Evolutionary conservation across 2,329 filamentous ascomycete genomes (phyloP).

Genomic region (Pseudopithomyces chartarum): DNA sequence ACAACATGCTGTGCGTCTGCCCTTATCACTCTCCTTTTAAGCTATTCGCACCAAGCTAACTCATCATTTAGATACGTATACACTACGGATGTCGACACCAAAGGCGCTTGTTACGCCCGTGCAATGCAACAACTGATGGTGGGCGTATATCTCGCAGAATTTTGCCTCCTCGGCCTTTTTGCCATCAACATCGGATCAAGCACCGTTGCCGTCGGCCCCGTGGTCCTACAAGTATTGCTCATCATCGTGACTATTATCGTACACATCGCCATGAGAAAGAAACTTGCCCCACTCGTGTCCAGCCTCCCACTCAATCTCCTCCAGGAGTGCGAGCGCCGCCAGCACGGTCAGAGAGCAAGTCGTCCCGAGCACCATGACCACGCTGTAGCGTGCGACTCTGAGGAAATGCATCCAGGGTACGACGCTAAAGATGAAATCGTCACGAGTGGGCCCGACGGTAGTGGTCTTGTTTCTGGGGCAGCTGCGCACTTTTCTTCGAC

Average conservation of each 20-base stretch:
- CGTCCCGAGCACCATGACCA: not conserved
- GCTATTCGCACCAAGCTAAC: not conserved
- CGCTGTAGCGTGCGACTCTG: not conserved
- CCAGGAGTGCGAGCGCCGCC: not conserved
- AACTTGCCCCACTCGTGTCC: not conserved
- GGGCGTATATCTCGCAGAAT: constrained; percentile 2
- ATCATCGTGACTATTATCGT: not conserved
- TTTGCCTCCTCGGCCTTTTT: constrained; percentile 4
- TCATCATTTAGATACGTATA: not conserved
- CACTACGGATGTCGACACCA: constrained; percentile 1
- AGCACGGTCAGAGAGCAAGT: not conserved
- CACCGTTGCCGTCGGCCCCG: constrained; percentile 2
- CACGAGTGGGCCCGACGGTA: not conserved
- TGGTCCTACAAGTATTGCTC: not conserved
- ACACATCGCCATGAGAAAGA: constrained; percentile 1
- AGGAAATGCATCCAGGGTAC: constrained; percentile 2
- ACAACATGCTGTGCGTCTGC: constrained; percentile 6
- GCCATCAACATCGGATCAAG: constrained; percentile 8
- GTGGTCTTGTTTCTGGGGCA: not conserved
- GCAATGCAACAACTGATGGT: constrained; percentile 6
- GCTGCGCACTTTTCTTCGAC: not conserved
- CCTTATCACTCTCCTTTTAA: not conserved
- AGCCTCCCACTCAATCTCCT: not conserved
- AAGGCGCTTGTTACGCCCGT: constrained; percentile 2
- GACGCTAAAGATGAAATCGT: not conserved